Evolutionary conservation across 805 yeast genomes (phyloP).

Genomic region (Kluyveromyces siamensis): DNA sequence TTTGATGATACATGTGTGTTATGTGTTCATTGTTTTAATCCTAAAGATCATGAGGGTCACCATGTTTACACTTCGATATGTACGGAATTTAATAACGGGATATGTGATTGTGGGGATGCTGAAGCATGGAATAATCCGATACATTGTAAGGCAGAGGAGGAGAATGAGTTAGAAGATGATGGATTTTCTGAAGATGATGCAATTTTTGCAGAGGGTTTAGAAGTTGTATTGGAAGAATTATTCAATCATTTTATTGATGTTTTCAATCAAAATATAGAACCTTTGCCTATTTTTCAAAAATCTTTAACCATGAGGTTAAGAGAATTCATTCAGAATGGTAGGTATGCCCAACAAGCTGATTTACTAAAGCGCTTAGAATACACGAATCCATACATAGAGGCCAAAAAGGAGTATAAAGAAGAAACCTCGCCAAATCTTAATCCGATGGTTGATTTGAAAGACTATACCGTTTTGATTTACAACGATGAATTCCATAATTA

Average conservation of each 20-base stretch:
- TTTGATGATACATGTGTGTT: slow-evolving; percentile 71
- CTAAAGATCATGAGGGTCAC: slow-evolving; percentile 59
- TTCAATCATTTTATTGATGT: slow-evolving; percentile 36
- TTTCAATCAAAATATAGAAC: slow-evolving; percentile 29
- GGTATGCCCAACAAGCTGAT: slow-evolving; percentile 11
- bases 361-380: slow-evolving; percentile 14
- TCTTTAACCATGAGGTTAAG: slow-evolving; percentile 23
- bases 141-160: slow-evolving; percentile 38
- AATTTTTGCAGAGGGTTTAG: slow-evolving; percentile 13
- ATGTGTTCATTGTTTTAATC: slow-evolving; percentile 65
- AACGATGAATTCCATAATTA: slow-evolving; percentile 69
- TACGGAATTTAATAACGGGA: slow-evolving; percentile 40
- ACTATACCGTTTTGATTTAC: slow-evolving; percentile 54
- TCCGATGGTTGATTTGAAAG: slow-evolving; percentile 12
- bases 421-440: background rate
- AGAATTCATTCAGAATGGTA: slow-evolving; percentile 19
- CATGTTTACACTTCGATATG: slow-evolving; percentile 47
- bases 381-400: slow-evolving; percentile 10
- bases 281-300: slow-evolving; percentile 23
- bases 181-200: slow-evolving; percentile 5
- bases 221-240: slow-evolving; percentile 22
- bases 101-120: slow-evolving; percentile 68
- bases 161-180: slow-evolving; percentile 31
- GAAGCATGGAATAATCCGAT: slow-evolving; percentile 50
- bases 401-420: background rate